Evolutionary conservation across 139 green algal species (phyloP).

Genomic region (Spirogloea muscicola): DNA sequence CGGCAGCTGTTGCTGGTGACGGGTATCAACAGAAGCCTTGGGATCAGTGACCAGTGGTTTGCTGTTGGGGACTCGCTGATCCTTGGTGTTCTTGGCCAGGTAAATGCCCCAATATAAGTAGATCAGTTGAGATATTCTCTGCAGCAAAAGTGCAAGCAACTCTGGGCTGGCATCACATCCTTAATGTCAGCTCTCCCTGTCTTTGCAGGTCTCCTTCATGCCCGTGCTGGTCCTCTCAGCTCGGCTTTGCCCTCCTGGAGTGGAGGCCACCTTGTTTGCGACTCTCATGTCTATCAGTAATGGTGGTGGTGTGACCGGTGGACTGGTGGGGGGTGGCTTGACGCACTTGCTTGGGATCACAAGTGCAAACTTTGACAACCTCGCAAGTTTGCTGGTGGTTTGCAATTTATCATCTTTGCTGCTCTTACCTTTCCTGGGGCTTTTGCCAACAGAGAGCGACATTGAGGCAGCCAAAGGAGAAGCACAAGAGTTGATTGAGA

Average conservation of each 20-base stretch:
- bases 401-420: conserved; percentile 59
- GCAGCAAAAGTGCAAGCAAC: neutral
- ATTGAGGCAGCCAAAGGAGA: conserved; percentile 1
- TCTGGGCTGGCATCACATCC: too few relatives aligned
- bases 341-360: conserved; percentile 72
- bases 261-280: conserved; percentile 97
- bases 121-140: too few relatives aligned
- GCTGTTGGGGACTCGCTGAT: conserved; percentile 85
- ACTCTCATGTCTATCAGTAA: conserved; percentile 93
- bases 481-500: conserved; percentile 5
- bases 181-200: too few relatives aligned
- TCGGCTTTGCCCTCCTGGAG: conserved; percentile 53
- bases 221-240: conserved; percentile 92
- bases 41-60: conserved; percentile 82
- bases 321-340: conserved; percentile 62
- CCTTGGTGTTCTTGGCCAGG: conserved; percentile 85
- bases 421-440: conserved; percentile 58
- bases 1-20: conserved; percentile 73
- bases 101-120: too few relatives aligned
- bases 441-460: conserved; percentile 55
- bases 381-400: conserved; percentile 50
- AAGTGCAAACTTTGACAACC: conserved; percentile 66
- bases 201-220: conserved; percentile 75
- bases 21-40: conserved; percentile 48
- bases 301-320: conserved; percentile 52